Percentiles rank a stretch among this genome's conserved stretches.
These are phyloP conservation scores for Luffa acutangula DNA, from an alignment of 306 rosid genomes.

Conservation along the genomic window DNA sequence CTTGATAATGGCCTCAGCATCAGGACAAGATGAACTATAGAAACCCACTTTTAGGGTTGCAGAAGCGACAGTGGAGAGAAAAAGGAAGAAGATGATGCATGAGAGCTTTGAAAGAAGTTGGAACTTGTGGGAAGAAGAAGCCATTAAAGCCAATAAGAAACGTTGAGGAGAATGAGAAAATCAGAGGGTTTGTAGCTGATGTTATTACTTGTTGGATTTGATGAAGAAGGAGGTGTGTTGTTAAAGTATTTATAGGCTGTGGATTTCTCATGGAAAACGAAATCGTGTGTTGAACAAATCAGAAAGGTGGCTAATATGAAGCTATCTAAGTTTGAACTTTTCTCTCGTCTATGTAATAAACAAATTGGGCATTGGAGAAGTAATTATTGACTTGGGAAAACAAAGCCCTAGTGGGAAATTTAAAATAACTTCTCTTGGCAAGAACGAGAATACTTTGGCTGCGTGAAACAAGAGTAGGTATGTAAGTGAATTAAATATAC, in stretches of 20 bases:
- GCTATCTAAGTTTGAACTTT: neutral
- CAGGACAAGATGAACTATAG: neutral
- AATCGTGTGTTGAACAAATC: neutral
- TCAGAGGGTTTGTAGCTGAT: neutral
- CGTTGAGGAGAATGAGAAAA: neutral
- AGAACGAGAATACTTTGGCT: neutral
- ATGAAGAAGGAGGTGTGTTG: neutral
- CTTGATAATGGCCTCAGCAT: conserved; percentile 8
- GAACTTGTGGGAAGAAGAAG: neutral
- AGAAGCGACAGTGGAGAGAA: neutral
- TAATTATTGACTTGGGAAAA: neutral
- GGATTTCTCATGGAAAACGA: neutral
- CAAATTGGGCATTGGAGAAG: neutral
- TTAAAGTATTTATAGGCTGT: neutral
- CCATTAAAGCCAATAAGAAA: neutral
- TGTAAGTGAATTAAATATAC: neutral
- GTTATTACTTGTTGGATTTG: neutral
- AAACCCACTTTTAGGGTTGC: conserved; percentile 12
- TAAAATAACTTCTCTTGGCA: neutral
- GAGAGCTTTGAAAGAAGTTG: neutral
- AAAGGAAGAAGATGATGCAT: neutral
- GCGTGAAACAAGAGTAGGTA: neutral
- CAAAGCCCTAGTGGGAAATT: neutral
- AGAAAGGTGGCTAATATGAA: neutral
- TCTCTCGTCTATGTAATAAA: neutral